A percentile compares a stretch with the other conserved stretches of the same genome.
phyloP scores from a whole-genome alignment of 2,329 filamentous ascomycete species.

The Monilinia fructigena region DNA sequence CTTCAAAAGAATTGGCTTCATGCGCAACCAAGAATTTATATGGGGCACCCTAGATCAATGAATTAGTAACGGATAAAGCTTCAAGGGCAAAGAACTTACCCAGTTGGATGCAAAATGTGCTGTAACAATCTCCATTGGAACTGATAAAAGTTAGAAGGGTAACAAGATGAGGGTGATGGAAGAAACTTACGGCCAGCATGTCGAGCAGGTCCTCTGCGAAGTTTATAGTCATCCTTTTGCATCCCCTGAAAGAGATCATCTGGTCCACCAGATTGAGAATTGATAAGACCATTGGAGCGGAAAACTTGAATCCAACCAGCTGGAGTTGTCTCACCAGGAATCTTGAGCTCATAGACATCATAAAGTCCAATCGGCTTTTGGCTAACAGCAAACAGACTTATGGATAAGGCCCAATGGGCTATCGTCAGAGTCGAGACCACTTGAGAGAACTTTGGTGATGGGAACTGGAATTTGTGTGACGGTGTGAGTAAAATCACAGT shows the following conservation, averaged over 20 bases:
- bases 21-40: constrained; percentile 65
- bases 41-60: constrained; percentile 51
- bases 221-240: constrained; percentile 46
- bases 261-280: constrained; percentile 53
- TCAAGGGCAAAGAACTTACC: constrained; percentile 39
- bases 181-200: constrained; percentile 41
- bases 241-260: constrained; percentile 58
- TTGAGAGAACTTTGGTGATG: constrained; percentile 24
- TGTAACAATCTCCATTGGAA: constrained; percentile 48
- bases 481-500: constrained; percentile 49
- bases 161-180: not conserved
- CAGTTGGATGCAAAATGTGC: constrained; percentile 52
- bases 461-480: constrained; percentile 23
- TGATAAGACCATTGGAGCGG: constrained; percentile 40
- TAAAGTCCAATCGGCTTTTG: constrained; percentile 35
- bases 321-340: constrained; percentile 45
- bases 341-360: constrained; percentile 43
- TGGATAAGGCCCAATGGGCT: not conserved
- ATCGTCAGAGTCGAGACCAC: not conserved
- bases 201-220: constrained; percentile 34
- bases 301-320: constrained; percentile 9
- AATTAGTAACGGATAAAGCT: constrained; percentile 14
- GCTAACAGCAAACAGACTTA: not conserved
- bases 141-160: constrained; percentile 36
- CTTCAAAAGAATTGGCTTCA: constrained; percentile 49